phyloP scores from a whole-genome alignment of 2,329 filamentous ascomycete species.

The Byssochlamys sp. region DNA sequence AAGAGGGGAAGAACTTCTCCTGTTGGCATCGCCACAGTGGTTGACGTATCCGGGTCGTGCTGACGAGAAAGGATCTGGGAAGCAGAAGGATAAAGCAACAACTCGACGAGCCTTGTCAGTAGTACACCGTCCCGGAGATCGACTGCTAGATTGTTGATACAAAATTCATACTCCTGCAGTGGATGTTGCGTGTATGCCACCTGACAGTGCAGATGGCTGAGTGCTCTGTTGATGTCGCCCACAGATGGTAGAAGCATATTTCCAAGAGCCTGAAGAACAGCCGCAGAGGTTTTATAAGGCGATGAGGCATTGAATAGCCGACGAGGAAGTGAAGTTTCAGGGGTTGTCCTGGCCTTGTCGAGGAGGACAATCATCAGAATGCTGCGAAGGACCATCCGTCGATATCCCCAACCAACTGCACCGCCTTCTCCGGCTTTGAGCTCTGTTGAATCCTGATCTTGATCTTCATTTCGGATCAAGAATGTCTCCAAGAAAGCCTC shows the following conservation, averaged over 20 bases:
- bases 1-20: conserved; percentile 33
- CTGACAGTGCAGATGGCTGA: conserved; percentile 50
- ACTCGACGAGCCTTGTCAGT: conserved; percentile 50
- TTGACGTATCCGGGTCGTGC: conserved; percentile 24
- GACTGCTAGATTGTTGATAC: conserved; percentile 50
- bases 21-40: conserved; percentile 39
- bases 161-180: conserved; percentile 50
- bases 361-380: conserved; percentile 52
- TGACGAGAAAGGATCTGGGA: conserved; percentile 13
- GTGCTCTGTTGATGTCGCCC: conserved; percentile 47
- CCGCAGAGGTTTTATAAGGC: conserved; percentile 46
- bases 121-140: conserved; percentile 54
- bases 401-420: conserved; percentile 41
- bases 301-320: conserved; percentile 47
- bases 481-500: conserved; percentile 49
- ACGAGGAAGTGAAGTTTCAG: conserved; percentile 17
- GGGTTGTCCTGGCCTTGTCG: conserved; percentile 43
- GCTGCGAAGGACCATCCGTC: conserved; percentile 48
- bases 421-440: conserved; percentile 29
- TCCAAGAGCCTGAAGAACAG: conserved; percentile 44
- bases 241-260: conserved; percentile 48
- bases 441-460: conserved; percentile 17
- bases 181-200: conserved; percentile 46
- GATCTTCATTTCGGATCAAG: conserved; percentile 50
- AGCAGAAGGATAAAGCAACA: conserved; percentile 42